Percentiles rank a stretch among this genome's conserved stretches.
Evolutionary conservation across 192 early-diverging fungal species (phyloP).

Genomic region (Neocallimastix lanati): DNA sequence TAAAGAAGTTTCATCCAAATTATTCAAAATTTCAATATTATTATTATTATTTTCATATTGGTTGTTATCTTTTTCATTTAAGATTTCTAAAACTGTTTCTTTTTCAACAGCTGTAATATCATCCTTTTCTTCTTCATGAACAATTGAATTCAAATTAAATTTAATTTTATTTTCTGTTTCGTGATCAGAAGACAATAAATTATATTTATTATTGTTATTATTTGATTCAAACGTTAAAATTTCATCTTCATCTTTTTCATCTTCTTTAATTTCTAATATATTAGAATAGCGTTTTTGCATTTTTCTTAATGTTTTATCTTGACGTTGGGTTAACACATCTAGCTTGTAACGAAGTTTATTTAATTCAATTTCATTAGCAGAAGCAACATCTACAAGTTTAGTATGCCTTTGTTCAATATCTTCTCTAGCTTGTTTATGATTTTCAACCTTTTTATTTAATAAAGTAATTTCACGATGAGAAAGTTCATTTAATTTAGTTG

Average conservation of each 20-base stretch:
- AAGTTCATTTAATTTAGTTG: background rate
- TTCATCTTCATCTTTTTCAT: background rate
- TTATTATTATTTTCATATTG: background rate
- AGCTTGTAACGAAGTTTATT: background rate
- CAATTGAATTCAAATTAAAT: too few relatives aligned
- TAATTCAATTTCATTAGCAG: background rate
- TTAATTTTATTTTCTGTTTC: too few relatives aligned
- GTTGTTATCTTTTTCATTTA: background rate
- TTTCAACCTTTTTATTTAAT: background rate
- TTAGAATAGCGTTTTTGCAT: background rate
- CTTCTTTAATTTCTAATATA: background rate
- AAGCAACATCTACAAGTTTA: background rate
- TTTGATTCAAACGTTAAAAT: too few relatives aligned
- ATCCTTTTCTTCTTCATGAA: too few relatives aligned
- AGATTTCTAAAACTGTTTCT: too few relatives aligned
- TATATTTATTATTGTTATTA: too few relatives aligned
- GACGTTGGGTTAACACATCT: background rate
- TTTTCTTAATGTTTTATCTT: background rate
- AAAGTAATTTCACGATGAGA: background rate
- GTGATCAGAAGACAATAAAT: too few relatives aligned
- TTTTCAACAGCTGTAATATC: too few relatives aligned
- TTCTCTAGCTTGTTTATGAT: background rate
- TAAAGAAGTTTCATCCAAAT: too few relatives aligned
- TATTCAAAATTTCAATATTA: background rate
- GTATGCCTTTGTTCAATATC: background rate